Percentiles rank a stretch among this genome's conserved stretches.
Evolutionary conservation across 2,329 filamentous ascomycete species (phyloP).

Genomic region (Helminthosporium solani): DNA sequence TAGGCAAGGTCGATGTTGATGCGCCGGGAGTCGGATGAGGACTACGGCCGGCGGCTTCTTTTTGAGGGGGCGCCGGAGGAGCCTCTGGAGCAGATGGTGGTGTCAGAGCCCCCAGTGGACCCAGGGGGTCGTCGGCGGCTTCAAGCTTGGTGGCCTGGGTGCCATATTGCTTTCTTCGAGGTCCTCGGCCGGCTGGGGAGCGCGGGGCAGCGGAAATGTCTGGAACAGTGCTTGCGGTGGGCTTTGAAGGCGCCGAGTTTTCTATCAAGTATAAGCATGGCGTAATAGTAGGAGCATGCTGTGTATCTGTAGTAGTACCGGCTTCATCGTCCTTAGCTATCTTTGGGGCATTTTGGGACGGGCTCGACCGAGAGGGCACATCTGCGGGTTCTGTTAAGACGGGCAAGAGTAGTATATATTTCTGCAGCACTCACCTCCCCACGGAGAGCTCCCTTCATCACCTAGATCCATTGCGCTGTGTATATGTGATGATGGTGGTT

Average conservation of each 20-base stretch:
- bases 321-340: conserved; percentile 36
- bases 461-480: conserved; percentile 44
- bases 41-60: conserved; percentile 57
- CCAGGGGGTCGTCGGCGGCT: conserved; percentile 73
- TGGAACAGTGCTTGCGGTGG: conserved; percentile 30
- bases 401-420: neutral
- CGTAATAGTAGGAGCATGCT: neutral
- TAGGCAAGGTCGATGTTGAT: conserved; percentile 51
- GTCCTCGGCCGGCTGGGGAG: conserved; percentile 51
- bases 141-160: conserved; percentile 77
- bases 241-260: conserved; percentile 16
- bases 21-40: conserved; percentile 55
- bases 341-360: conserved; percentile 42
- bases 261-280: conserved; percentile 11
- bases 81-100: conserved; percentile 53
- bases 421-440: conserved; percentile 38
- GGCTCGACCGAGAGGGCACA: conserved; percentile 48
- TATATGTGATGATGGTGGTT: conserved; percentile 3
- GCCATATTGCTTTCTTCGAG: conserved; percentile 61
- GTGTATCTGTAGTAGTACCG: conserved; percentile 15
- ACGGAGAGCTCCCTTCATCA: conserved; percentile 45
- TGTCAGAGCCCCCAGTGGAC: conserved; percentile 70
- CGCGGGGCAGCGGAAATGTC: conserved; percentile 46
- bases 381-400: conserved; percentile 37
- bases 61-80: conserved; percentile 66